Evolutionary conservation across 2,329 filamentous ascomycete genomes (phyloP), one percentile per base, ranked within the genome.

Genomic region (Penicillium decumbens): DNA sequence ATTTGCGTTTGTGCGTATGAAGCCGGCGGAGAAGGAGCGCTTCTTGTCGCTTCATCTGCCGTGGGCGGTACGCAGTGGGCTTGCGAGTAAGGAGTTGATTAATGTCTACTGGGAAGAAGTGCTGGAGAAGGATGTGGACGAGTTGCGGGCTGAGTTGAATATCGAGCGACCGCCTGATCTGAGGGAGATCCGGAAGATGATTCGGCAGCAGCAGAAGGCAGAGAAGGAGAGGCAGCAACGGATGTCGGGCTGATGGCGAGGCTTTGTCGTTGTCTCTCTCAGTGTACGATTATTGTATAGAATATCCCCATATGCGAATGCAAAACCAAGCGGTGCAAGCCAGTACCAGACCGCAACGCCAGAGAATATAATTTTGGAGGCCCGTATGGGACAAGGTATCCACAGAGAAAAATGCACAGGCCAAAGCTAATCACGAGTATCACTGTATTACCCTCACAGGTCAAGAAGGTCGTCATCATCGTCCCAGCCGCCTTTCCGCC

Each of bases 101-200:
- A 96, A 96, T 69, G 85, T 98, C 1, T 98, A 95, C 67, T 98
- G 93, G 93, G 93, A 98, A 72, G 89, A 97, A 75, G 81, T 92
- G 73, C 72, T 98, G 58, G 85, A 91, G 73, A 88, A 83, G 49
- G 85, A 95, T 69, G 88, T 95, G 24, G 79, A 82, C 44, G 87
- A 85, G 57, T 66, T 98, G 67, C 80, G 93, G 57, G 69, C 65
- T 4, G 80, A 90, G 66, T 67, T 98, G 61, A 85, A 88, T 2
- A 90, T 98, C 47, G 89, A 97, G 75, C 83, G 82, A 65, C 93
- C 93, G 30, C 89, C 91, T 6, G 90, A 97, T 71, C 73, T 97
- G 71, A 80, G 92, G 61, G 80, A 81, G 24, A 88, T 92, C 42
- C 78, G 93, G 59, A 86, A 80, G 72, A 76, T 77, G 65, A 82